phyloP scores from a whole-genome alignment of 2,329 filamentous ascomycete genomes.

The Fusarium veterinarium region DNA sequence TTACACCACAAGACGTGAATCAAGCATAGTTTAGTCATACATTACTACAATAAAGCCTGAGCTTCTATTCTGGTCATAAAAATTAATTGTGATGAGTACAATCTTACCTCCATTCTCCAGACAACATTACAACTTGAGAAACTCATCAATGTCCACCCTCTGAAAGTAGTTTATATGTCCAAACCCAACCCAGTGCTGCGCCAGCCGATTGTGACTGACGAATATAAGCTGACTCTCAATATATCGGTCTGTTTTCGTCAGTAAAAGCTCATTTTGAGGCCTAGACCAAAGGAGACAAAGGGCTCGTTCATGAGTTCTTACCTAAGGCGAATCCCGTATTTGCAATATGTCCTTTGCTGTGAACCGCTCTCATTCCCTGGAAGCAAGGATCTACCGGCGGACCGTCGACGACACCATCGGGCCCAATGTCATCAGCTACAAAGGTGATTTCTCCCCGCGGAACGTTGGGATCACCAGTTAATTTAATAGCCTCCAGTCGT shows the following conservation, averaged over 20 bases:
- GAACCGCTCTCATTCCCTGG: constrained; percentile 78
- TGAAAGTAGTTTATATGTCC: constrained; percentile 71
- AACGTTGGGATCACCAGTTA: constrained; percentile 92
- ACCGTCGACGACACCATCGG: constrained; percentile 70
- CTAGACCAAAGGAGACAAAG: rapidly evolving
- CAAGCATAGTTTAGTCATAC: not conserved
- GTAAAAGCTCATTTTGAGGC: rapidly evolving
- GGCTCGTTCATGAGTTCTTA: constrained; percentile 51
- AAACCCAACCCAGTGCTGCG: constrained; percentile 81
- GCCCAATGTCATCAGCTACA: constrained; percentile 80
- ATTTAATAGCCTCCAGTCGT: constrained; percentile 83
- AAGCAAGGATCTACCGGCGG: constrained; percentile 74
- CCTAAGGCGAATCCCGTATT: constrained; percentile 76
- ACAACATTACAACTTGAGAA: constrained; percentile 47
- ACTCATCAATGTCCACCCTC: constrained; percentile 68
- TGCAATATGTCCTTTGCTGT: constrained; percentile 82
- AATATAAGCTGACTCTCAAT: constrained; percentile 82
- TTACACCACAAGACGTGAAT: no score
- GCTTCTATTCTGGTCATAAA: rapidly evolving
- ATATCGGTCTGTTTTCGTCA: constrained; percentile 69
- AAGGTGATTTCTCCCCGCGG: constrained; percentile 89
- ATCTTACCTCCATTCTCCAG: not conserved
- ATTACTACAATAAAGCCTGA: no score
- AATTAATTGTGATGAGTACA: rapidly evolving
- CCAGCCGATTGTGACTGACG: constrained; percentile 79